Percentiles rank a stretch among this genome's conserved stretches.
Conservation (phyloP, 192 early-diverging fungal species). For the Coemansia sp. region DNA sequence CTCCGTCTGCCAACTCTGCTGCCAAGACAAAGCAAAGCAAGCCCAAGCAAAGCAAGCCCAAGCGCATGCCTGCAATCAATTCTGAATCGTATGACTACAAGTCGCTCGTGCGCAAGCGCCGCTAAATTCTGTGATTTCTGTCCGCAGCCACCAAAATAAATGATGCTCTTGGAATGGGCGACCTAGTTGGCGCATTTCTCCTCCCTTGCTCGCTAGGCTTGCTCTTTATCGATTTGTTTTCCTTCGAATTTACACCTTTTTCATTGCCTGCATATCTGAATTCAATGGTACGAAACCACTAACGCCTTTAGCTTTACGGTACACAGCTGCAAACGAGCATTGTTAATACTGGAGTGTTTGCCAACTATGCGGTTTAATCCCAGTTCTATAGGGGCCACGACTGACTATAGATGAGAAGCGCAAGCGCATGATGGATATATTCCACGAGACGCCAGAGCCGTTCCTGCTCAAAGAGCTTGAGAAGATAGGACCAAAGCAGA, state of each 20-base stretch:
- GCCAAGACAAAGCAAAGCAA: background rate
- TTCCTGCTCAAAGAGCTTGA: constrained; percentile 83
- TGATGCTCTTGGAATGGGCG: too few relatives aligned
- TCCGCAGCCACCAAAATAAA: constrained; percentile 21
- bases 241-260: too few relatives aligned
- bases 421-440: constrained; percentile 55
- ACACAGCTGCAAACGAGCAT: too few relatives aligned
- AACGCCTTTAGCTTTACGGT: too few relatives aligned
- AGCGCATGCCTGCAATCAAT: constrained; percentile 4
- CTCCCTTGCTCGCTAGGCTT: too few relatives aligned
- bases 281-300: too few relatives aligned
- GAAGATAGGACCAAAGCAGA: constrained; percentile 71
- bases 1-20: background rate
- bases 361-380: too few relatives aligned
- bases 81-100: constrained; percentile 13
- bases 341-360: too few relatives aligned
- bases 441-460: constrained; percentile 61
- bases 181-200: too few relatives aligned
- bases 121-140: background rate
- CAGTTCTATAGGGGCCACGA: constrained; percentile 36
- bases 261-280: too few relatives aligned
- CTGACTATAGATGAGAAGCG: constrained; percentile 54
- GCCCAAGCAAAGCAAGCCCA: background rate
- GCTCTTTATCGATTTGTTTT: too few relatives aligned
- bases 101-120: background rate